Conservation (phyloP, 148 eudicot genomes). For the Hydrangea macrophylla region DNA sequence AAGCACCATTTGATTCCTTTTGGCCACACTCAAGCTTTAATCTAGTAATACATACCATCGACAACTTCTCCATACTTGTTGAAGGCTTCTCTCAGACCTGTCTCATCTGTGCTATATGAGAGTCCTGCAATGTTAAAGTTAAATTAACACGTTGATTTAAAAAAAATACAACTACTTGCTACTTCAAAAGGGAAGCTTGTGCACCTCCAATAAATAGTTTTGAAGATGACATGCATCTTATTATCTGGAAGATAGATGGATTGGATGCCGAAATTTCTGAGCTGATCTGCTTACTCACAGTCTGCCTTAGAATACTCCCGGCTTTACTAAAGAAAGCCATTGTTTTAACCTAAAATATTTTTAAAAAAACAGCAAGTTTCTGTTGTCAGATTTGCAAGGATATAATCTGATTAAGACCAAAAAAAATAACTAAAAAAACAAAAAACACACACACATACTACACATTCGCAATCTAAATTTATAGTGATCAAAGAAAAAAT, state of each 20-base stretch:
- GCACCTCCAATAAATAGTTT: constrained; percentile 90
- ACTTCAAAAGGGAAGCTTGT: neutral
- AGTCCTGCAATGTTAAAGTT: constrained; percentile 51
- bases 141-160: neutral
- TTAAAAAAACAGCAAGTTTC: neutral
- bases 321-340: constrained; percentile 86
- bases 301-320: constrained; percentile 55
- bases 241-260: constrained; percentile 58
- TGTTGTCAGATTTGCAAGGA: neutral
- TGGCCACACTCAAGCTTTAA: neutral
- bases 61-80: constrained; percentile 63
- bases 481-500: neutral
- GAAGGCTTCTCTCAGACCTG: constrained; percentile 49
- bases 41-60: constrained; percentile 50
- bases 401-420: neutral
- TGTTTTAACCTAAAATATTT: constrained; percentile 19
- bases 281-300: constrained; percentile 44
- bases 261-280: constrained; percentile 42
- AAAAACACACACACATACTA: no score
- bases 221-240: constrained; percentile 75
- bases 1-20: neutral
- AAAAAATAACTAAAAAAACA: neutral
- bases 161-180: neutral
- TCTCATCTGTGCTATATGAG: constrained; percentile 61
- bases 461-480: neutral